Base-by-base conservation (phyloP, 2,329 filamentous ascomycete genomes). In the Phoma herbarum region DNA sequence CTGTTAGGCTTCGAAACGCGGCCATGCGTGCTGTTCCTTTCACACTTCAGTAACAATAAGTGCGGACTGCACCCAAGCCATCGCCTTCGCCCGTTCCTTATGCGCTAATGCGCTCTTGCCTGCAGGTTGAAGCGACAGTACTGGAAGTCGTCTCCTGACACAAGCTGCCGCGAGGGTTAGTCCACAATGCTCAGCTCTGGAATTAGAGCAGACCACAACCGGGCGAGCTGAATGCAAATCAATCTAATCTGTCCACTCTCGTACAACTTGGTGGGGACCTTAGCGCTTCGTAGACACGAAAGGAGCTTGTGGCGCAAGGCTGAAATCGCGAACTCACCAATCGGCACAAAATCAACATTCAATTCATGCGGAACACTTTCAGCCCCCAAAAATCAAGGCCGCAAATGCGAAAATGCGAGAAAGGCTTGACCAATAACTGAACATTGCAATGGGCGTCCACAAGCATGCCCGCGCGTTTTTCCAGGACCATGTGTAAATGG, bases 271-370 rank as follows among this genome's bases (percentile, higher is more conserved):
- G 42, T 18, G 26, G 39, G 37, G 42, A 31, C 16, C 16, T 37
- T 35, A 44, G 60, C 57, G 63, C 57, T 61, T 57, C 62, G 43
- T 37, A 42, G 26, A n/a, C 44, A 26, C 23, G 39, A 33, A 44
- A 55, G 20, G 49, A 20, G 43, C 3, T 48, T 31, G 63, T 66
- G 64, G 64, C 69, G 64, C 53, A 63, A 66, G 63, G 67, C 69
- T 69, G 67, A 65, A 47, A 56, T 60, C 45, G 47, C 61, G 58
- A 69, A 65, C 59, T 60, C n/a, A 43, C 57, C 31, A 56, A 50
- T 56, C 39, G 7, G 46, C 18, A 25, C 10, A 9, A 20, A 20
- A 33, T 42, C 14, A 35, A 2, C 25, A 16, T 42, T 5, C 9
- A 29, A 28, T 14, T 10, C 12, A 14, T 23, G 37, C 43, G 22